Base-by-base conservation (phyloP, 2,329 filamentous ascomycete species). In the Fusarium nelsonii region DNA sequence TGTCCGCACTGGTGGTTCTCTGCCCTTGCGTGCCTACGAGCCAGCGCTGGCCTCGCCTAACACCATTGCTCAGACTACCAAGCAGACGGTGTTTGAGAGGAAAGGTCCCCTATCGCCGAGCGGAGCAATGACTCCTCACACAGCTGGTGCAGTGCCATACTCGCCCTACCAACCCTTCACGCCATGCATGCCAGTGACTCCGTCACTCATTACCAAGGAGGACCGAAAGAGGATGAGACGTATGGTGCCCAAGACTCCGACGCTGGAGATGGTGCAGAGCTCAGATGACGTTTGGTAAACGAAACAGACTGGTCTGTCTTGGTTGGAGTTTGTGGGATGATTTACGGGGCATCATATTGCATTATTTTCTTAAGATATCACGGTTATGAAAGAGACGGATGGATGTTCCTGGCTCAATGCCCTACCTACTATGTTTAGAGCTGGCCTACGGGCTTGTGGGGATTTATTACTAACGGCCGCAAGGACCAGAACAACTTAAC, bases 161-260 rank as follows among this genome's bases (percentile, higher is more conserved):
- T 89, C 87, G 57, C 91, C 92, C 0, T 95, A 94, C 72, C 92
- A 94, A 82, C 92, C 92, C 1, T 92, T 90, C 76, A 91, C 90
- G 8, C 91, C 92, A 2, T 83, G 92, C 48, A 85, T 93, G 51
- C 92, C 92, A 2, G 87, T 94, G 49, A 94, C 92, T 32, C 91
- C 92, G n/a, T 88, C 87, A 20, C 80, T 95, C 46, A 88, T 92
- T 16, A 92, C 89, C 26, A 88, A 85, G 78, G 86, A 88, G 65
- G 91, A 94, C 75, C 81, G 91, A 30, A 93, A 90, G 84, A 83
- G 86, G 76, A 89, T 88, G 84, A 88, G 84, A 82, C 88, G 85
- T 76, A 79, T 89, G 75, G 84, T 89, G 70, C 87, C 87, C 60
- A 88, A 88, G 81, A 89, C 87, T 51, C 89, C 88, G 6, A 87